Percentiles rank a stretch among this genome's conserved stretches.
These are phyloP conservation scores for Claviceps africana DNA, from an alignment of 2,329 filamentous ascomycete species.

Conservation along the genomic window DNA sequence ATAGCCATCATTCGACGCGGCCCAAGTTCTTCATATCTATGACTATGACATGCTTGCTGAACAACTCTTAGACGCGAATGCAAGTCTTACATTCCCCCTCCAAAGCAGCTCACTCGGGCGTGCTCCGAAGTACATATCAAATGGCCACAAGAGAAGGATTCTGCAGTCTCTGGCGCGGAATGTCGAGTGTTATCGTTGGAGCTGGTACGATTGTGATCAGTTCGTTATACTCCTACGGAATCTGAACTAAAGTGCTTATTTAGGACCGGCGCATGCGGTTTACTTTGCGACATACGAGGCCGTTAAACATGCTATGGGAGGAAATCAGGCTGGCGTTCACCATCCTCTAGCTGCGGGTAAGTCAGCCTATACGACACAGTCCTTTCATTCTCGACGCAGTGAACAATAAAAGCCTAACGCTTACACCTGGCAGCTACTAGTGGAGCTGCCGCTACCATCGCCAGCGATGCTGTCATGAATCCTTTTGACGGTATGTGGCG, in stretches of 20 bases:
- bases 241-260: background rate
- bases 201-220: conserved; percentile 50
- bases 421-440: conserved; percentile 52
- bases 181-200: conserved; percentile 91
- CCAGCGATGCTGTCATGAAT: conserved; percentile 97
- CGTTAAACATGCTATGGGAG: conserved; percentile 91
- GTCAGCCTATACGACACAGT: conserved; percentile 12
- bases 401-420: background rate
- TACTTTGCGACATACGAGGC: conserved; percentile 98
- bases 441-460: conserved; percentile 88
- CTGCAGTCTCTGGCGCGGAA: conserved; percentile 84
- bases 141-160: conserved; percentile 85
- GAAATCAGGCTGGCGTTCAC: conserved; percentile 74
- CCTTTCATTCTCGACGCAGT: background rate
- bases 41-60: conserved; percentile 7
- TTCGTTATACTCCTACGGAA: background rate
- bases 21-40: background rate
- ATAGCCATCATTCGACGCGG: background rate
- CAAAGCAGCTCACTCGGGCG: conserved; percentile 70
- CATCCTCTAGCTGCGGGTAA: conserved; percentile 86
- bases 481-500: conserved; percentile 77
- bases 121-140: conserved; percentile 82
- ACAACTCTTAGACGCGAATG: conserved; percentile 70
- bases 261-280: conserved; percentile 90
- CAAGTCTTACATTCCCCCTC: conserved; percentile 81